These are phyloP conservation scores for Russula compacta DNA, from an alignment of 768 basidiomycete genomes.

Conservation along the genomic window DNA sequence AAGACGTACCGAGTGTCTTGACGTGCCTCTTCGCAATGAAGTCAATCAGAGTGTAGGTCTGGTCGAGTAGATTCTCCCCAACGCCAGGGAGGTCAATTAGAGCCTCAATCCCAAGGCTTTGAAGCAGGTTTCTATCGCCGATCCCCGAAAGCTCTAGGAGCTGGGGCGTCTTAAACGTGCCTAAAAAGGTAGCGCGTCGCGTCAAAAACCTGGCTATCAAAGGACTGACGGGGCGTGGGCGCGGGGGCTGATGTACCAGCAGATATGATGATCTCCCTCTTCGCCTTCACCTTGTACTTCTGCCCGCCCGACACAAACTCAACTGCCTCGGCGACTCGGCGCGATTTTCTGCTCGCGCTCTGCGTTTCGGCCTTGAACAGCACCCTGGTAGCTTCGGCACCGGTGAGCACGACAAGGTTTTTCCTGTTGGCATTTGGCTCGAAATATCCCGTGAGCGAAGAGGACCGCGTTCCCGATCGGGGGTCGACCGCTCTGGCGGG, in stretches of 20 bases:
- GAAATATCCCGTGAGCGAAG: constrained; percentile 17
- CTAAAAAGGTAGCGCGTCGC: constrained; percentile 5
- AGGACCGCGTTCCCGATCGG: constrained; percentile 16
- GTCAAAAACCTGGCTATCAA: background rate
- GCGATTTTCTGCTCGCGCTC: constrained; percentile 5
- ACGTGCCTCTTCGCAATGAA: constrained; percentile 9
- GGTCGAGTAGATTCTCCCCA: constrained; percentile 33
- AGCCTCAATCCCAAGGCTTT: constrained; percentile 27
- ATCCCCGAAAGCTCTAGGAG: constrained; percentile 24
- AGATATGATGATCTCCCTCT: constrained; percentile 35
- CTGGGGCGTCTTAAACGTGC: constrained; percentile 34
- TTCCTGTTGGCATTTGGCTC: constrained; percentile 14
- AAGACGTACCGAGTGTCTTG: constrained; percentile 12
- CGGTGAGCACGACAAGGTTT: constrained; percentile 16
- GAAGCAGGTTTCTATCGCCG: constrained; percentile 30
- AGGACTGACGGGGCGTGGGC: background rate
- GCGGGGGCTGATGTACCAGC: constrained; percentile 15
- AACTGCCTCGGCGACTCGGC: constrained; percentile 27
- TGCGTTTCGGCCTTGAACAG: background rate
- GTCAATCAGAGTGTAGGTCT: constrained; percentile 18
- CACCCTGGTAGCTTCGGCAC: constrained; percentile 14
- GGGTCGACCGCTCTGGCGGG: constrained; percentile 18
- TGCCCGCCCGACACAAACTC: constrained; percentile 26
- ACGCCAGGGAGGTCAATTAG: constrained; percentile 37
- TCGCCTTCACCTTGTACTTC: constrained; percentile 28